Percentiles rank a stretch among this genome's conserved stretches.
These are phyloP conservation scores for Sarocladium brachiariae DNA, from an alignment of 2,329 filamentous ascomycete genomes.

Conservation along the genomic window DNA sequence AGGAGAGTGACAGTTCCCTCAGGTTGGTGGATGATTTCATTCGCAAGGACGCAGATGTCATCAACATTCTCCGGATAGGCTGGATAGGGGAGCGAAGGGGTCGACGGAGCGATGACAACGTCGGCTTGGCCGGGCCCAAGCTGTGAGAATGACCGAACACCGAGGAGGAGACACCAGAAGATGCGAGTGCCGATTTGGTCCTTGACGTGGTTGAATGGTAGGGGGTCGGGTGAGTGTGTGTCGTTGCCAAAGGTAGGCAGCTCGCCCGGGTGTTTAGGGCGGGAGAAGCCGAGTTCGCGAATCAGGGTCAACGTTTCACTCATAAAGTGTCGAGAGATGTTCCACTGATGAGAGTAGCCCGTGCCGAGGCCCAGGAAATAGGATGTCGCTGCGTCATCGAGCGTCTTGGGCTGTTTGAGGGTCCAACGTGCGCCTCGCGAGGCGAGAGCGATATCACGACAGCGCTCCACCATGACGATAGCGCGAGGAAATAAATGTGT, in stretches of 20 bases:
- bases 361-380: constrained; percentile 66
- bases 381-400: constrained; percentile 60
- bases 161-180: constrained; percentile 78
- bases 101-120: constrained; percentile 69
- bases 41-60: constrained; percentile 69
- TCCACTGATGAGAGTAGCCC: constrained; percentile 62
- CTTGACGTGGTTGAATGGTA: constrained; percentile 60
- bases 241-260: constrained; percentile 34
- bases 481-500: constrained; percentile 62
- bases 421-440: constrained; percentile 54
- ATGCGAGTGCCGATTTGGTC: constrained; percentile 70
- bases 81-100: constrained; percentile 68
- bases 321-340: constrained; percentile 62
- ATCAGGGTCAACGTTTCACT: constrained; percentile 65
- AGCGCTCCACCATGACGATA: constrained; percentile 62
- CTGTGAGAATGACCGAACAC: constrained; percentile 71
- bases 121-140: constrained; percentile 59
- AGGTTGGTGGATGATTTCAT: constrained; percentile 64
- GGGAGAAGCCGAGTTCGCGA: constrained; percentile 59
- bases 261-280: constrained; percentile 38
- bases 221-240: constrained; percentile 29
- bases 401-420: constrained; percentile 38
- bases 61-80: constrained; percentile 76
- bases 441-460: constrained; percentile 60
- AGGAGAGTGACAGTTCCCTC: constrained; percentile 61